Evolutionary conservation across 2,329 filamentous ascomycete genomes (phyloP).

Genomic region (Westerdykella aurantiaca): DNA sequence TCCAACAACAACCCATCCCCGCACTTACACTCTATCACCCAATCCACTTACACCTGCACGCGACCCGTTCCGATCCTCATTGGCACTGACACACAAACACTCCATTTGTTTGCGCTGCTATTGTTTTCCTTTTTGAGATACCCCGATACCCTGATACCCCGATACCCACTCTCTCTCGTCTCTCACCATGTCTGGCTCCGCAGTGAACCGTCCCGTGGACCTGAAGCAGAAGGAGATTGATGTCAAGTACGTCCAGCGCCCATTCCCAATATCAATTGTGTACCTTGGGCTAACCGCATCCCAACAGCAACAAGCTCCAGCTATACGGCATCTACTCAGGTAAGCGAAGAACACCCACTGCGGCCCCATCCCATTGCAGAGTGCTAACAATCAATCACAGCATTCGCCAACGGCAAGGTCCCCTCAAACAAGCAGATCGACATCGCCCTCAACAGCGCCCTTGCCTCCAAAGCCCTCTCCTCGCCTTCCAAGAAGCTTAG

Average conservation of each 20-base stretch:
- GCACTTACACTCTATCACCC: background rate
- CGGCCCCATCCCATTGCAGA: background rate
- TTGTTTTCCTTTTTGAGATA: background rate
- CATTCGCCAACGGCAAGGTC: constrained; percentile 83
- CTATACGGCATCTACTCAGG: constrained; percentile 80
- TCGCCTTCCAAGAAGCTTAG: constrained; percentile 74
- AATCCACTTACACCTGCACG: too few relatives aligned
- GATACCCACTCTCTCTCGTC: background rate
- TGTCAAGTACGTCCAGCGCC: constrained; percentile 41
- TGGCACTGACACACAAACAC: background rate
- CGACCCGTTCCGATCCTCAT: too few relatives aligned
- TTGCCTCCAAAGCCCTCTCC: constrained; percentile 63
- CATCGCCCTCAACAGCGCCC: constrained; percentile 82
- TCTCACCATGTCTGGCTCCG: constrained; percentile 12
- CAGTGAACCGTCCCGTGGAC: constrained; percentile 70
- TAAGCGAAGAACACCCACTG: constrained; percentile 31
- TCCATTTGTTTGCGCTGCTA: background rate
- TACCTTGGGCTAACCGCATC: background rate
- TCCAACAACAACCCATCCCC: background rate
- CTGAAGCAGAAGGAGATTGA: constrained; percentile 71
- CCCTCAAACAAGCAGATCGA: constrained; percentile 97
- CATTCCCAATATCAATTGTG: constrained; percentile 6
- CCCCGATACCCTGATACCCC: background rate
- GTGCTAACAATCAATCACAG: constrained; percentile 37
- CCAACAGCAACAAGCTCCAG: constrained; percentile 76